Conservation (phyloP, 1,139 yeast species). For the Candida sp. region DNA sequence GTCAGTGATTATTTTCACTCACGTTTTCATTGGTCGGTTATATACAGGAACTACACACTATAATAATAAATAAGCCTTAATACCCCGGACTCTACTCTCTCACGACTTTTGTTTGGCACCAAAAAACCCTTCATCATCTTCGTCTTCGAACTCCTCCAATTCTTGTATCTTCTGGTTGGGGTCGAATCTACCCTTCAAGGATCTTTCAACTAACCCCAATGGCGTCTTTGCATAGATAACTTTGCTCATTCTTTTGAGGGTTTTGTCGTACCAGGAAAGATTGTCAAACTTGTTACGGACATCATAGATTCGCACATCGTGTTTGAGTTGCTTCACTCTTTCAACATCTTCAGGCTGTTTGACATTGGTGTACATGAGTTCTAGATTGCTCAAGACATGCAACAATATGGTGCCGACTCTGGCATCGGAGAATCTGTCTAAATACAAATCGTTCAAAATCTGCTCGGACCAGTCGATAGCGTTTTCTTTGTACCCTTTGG, state of each 20-base stretch:
- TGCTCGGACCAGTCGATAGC: constrained; percentile 72
- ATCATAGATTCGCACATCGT: constrained; percentile 13
- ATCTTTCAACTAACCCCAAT: constrained; percentile 46
- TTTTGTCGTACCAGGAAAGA: constrained; percentile 40
- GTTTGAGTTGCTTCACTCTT: constrained; percentile 32
- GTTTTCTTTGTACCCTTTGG: constrained; percentile 50
- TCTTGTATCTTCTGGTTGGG: constrained; percentile 35
- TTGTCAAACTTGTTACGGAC: constrained; percentile 14
- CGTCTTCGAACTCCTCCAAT: constrained; percentile 48
- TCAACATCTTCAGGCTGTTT: constrained; percentile 27
- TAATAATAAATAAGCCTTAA: no score
- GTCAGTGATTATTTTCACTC: constrained; percentile 3
- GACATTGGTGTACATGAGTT: constrained; percentile 33
- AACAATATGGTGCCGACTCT: constrained; percentile 34
- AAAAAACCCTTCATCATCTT: constrained; percentile 34
- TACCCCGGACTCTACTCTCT: background rate
- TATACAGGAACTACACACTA: constrained; percentile 2
- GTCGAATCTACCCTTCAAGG: constrained; percentile 44
- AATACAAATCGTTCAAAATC: constrained; percentile 42
- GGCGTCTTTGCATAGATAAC: constrained; percentile 48
- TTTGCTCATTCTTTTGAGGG: constrained; percentile 38
- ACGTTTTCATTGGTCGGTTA: constrained; percentile 4
- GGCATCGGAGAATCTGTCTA: constrained; percentile 31
- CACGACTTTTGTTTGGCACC: background rate
- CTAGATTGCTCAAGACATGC: constrained; percentile 35